Conservation (phyloP, 352 stramenopile species). For the Pythium biforme region DNA sequence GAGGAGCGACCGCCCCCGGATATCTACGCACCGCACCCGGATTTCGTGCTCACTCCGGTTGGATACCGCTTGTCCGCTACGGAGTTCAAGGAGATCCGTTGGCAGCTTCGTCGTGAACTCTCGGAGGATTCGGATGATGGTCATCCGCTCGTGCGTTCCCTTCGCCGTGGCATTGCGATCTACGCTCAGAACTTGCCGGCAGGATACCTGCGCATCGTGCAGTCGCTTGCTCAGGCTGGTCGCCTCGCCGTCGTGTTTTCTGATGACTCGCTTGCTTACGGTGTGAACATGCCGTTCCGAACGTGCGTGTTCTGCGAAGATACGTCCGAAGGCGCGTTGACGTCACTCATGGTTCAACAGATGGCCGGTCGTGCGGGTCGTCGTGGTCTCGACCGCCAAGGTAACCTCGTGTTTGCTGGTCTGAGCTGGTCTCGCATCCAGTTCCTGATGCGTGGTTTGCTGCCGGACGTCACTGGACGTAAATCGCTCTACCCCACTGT, state of each 20-base stretch:
- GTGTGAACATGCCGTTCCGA: conserved; percentile 99
- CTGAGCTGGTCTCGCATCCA: conserved; percentile 95
- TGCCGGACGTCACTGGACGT: conserved; percentile 93
- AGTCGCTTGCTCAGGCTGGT: conserved; percentile 96
- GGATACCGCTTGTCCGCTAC: conserved; percentile 93
- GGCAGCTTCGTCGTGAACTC: conserved; percentile 78
- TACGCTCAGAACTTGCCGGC: conserved; percentile 98
- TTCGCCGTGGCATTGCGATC: conserved; percentile 97
- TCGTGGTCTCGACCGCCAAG: conserved; percentile 97
- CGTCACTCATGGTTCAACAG: conserved; percentile 97
- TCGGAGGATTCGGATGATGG: conserved; percentile 82
- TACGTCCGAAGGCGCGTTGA: conserved; percentile 91
- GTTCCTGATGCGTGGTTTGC: conserved; percentile 95
- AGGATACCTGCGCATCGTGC: conserved; percentile 95
- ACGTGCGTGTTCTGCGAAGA: conserved; percentile 98
- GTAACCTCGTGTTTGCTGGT: conserved; percentile 96
- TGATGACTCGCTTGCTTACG: conserved; percentile 97
- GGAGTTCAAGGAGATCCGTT: conserved; percentile 90
- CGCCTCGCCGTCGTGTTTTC: conserved; percentile 98
- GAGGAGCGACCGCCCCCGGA: conserved; percentile 86
- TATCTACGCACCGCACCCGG: conserved; percentile 96
- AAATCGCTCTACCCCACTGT: conserved; percentile 93
- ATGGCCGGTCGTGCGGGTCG: conserved; percentile 98
- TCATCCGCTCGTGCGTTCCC: conserved; percentile 78
- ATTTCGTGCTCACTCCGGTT: conserved; percentile 95